phyloP scores from a whole-genome alignment of 768 basidiomycete genomes.

The Dioszegia aurantiaca region DNA sequence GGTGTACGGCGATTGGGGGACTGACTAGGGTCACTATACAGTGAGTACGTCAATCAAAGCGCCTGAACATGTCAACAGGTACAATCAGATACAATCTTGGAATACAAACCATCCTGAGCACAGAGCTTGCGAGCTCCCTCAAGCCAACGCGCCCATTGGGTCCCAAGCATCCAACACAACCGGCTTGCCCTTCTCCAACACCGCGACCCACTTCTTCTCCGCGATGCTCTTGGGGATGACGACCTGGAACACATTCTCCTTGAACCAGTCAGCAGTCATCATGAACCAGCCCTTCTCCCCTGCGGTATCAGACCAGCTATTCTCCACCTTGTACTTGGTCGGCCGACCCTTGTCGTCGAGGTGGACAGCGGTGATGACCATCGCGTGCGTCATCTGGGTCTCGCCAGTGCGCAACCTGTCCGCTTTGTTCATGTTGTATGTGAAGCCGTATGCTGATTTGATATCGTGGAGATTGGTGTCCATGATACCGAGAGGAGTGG shows the following conservation, averaged over 20 bases:
- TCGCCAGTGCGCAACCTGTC: constrained; percentile 78
- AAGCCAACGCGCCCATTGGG: constrained; percentile 61
- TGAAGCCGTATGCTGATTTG: constrained; percentile 82
- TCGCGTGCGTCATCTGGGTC: constrained; percentile 74
- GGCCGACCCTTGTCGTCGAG: constrained; percentile 71
- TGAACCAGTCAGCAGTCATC: constrained; percentile 86
- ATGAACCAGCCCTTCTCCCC: constrained; percentile 86
- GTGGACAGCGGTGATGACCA: constrained; percentile 92
- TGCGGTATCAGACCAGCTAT: constrained; percentile 78
- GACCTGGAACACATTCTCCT: constrained; percentile 83
- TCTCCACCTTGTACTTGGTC: constrained; percentile 93
- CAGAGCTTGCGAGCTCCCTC: not conserved
- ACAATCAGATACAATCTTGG: too few relatives aligned
- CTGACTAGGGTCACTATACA: too few relatives aligned
- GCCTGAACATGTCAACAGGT: too few relatives aligned
- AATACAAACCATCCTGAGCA: too few relatives aligned
- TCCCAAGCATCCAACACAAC: constrained; percentile 85
- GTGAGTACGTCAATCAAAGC: too few relatives aligned
- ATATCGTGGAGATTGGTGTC: constrained; percentile 78
- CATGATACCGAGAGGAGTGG: constrained; percentile 73
- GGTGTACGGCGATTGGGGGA: too few relatives aligned
- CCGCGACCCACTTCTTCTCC: constrained; percentile 72
- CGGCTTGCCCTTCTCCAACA: constrained; percentile 67
- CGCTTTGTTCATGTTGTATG: constrained; percentile 75
- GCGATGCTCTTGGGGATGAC: constrained; percentile 79